Base-by-base conservation (phyloP, 2,329 filamentous ascomycete species). In the Talaromyces sp. region DNA sequence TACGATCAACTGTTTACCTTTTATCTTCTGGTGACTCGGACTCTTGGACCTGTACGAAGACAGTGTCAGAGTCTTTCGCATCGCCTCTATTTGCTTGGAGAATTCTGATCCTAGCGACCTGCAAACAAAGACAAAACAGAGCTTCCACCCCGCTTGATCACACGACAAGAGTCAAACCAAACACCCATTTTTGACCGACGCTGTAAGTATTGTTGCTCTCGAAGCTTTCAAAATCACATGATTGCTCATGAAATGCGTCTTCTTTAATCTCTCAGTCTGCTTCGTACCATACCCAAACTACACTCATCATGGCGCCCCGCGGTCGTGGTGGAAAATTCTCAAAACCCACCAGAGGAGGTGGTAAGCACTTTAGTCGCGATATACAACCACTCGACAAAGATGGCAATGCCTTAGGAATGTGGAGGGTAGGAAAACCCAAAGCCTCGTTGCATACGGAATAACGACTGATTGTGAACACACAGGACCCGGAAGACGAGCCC, bases 341-440 rank as follows among this genome's bases (percentile, higher is more conserved):
- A 44, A 66, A 66, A 28, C 65, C 65, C 14, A 65, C 63, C 18
- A 55, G 65, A 63, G 65, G 65, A 65, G 65, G 93, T 66, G 95
- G 95, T 73, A 96, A 97, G 80, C 89, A 96, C 73, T 99, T 96
- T 81, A 97, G 93, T 68, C 89, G 92, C 68, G 88, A 97, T 76
- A 87, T 98, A 54, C 88, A 91, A 76, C 93, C 93, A 21, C 80
- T 95, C 72, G 93, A 97, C 72, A 88, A 88, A 69, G 91, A 98
- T 73, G 95, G 93, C 69, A 95, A 95, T 72, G 87, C 91, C 69
- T 83, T 93, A 66, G 88, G 89, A 82, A 93, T 96, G 85, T 96
- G 93, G 91, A 87, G 85, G 74, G 85, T 87, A 73, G 79, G 86
- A 18, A 56, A 23, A 18, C 3, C 28, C 72, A 65, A 44, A 31